Evolutionary conservation across 2,329 filamentous ascomycete species (phyloP), one percentile per base, ranked within the genome.

Genomic region (Fusarium chaquense): DNA sequence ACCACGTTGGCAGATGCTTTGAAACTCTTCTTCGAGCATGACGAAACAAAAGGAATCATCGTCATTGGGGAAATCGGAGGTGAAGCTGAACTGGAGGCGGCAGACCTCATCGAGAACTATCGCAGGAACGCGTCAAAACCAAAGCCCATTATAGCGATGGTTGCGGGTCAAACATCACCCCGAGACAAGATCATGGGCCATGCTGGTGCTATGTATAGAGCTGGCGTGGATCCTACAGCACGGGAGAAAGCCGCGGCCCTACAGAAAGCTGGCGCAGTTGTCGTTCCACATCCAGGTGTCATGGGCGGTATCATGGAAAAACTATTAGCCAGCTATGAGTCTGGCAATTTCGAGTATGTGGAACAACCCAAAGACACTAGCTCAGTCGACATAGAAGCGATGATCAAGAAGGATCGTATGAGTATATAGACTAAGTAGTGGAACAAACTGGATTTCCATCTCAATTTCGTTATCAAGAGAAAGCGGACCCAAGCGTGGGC

Each of bases 61-160:
- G 78, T 93, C 16, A 88, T 93, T 24, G 91, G 91, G 6, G 91
- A 93, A 76, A 86, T 93, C 62, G 91, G 91, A 13, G 91, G 91
- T 1, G 86, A 86, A 20, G 87, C 89, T 4, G 91, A 93, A 76
- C 83, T 91, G 40, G 86, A 89, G 73, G 91, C 91, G 15, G 92
- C 91, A 1, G 89, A 91, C 20, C 89, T 90, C 83, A 92, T 93
- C 64, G 83, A 78, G 52, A 86, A 89, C n/a, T 92, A 93, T 75
- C 83, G 81, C 0, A 26, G 12, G 13, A 84, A 80, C 56, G 83
- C 87, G 10, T 69, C 80, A 9, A 85, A 88, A 52, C 89, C 90
- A 0, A 93, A 93, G 83, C 89, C 83, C 60, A 84, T 81, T 28
- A 62, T 92, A 74, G 90, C 89, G 44, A 83, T 93, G 58, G 85